Evolutionary conservation across 176 grass and related monocot species (phyloP), one percentile per base, ranked within the genome.

Genomic region (Avena insularis): DNA sequence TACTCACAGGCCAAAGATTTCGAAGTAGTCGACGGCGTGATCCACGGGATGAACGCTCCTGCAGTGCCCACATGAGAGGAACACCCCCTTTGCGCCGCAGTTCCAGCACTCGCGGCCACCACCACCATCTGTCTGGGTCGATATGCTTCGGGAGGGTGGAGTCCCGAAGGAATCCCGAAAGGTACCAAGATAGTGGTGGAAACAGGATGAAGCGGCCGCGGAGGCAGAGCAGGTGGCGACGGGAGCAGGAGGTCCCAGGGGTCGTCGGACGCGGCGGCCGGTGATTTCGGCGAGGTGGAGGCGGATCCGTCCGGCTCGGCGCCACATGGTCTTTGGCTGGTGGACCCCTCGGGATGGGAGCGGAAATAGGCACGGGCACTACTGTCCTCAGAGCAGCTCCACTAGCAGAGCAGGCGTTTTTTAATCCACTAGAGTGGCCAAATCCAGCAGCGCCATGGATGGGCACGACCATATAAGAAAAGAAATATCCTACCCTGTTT

Each of bases 1-100:
- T 45, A 92, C 97, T 96, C 84, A 98, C 97, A 96, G 54, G 59
- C 94, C 97, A 87, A 98, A 96, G 67, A 98, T 98, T 15, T 70
- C 79, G 82, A 98, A 98, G 77, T 94, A 94, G 75, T 98, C 92
- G 16, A 98, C 71, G 9, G 89, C 77, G 20, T 71, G 81, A 82
- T 96, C 92, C 43, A 95, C 77, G 33, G 93, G 90, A 75, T 96
- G 96, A 83, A 98, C 96, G 21, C 92, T 92, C 63, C 92, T 83
- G 78, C 96, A 98, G 48, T 85, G 83, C 3, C 87, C 85, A 29
- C 96, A 98, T 17, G 96, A 83, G 59, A 98, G 87, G 86, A 98
- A 98, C 80, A 83, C 88, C 33, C 89, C 86, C 27, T 17, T 75
- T 23, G 84, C 79, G 13, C 87, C 90, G 60, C 93, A 98, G 86